These are phyloP conservation scores for Scenedesmus sp. DNA, from an alignment of 163 green algal genomes.

Conservation along the genomic window DNA sequence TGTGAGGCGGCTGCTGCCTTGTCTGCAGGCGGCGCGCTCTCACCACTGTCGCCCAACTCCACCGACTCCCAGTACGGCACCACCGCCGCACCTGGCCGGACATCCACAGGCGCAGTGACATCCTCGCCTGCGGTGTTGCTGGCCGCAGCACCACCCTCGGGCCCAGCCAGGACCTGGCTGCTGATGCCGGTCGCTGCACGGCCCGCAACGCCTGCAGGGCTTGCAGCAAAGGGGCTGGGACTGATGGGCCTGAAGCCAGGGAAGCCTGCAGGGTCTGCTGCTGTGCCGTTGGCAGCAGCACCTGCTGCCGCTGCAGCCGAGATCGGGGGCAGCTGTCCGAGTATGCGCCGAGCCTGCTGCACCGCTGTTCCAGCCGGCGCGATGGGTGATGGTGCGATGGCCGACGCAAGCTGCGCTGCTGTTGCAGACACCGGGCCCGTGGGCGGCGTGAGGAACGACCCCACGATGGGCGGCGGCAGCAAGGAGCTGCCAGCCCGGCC, in stretches of 20 bases:
- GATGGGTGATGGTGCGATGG: background rate
- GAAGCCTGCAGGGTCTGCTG: background rate
- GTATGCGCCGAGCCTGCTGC: background rate
- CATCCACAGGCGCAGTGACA: conserved; percentile 58
- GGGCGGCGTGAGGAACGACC: conserved; percentile 51
- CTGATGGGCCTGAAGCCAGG: conserved; percentile 45
- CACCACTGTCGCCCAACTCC: conserved; percentile 43
- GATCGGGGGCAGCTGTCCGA: background rate
- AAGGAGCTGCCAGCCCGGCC: background rate
- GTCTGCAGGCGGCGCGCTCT: background rate
- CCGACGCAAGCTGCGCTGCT: conserved; percentile 42
- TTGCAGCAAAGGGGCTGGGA: background rate
- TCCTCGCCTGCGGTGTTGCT: conserved; percentile 31
- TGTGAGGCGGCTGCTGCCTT: background rate
- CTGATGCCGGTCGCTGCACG: conserved; percentile 1
- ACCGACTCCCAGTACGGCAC: conserved; percentile 69
- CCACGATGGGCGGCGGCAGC: conserved; percentile 29
- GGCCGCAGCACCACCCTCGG: conserved; percentile 19
- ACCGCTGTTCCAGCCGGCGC: conserved; percentile 20
- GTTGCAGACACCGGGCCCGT: background rate
- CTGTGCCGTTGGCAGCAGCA: background rate
- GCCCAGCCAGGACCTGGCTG: conserved; percentile 33
- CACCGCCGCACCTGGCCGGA: conserved; percentile 55
- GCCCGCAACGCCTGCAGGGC: conserved; percentile 26
- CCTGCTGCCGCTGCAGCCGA: conserved; percentile 23